Evolutionary conservation across 169 alveolate genomes (phyloP), one percentile per base, ranked within the genome.

Genomic region (Theileria orientalis): DNA sequence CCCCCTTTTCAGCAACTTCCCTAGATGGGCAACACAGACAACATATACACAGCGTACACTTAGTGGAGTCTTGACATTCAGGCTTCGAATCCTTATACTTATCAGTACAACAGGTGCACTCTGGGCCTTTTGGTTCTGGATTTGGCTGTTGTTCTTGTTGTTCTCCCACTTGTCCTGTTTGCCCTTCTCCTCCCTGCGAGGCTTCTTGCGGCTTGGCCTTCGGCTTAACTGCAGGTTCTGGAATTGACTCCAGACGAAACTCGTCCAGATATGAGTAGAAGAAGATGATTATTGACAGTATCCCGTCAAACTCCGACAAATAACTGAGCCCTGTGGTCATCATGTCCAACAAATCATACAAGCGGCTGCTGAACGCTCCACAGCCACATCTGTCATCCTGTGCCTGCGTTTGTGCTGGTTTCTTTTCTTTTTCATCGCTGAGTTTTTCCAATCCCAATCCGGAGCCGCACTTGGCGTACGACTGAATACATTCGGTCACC

Each of bases 251-350:
- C 16, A 47, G 57, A 3, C 21, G 16, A 47, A 47, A 47, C 21
- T 47, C 57, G 16, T 27, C 21, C 30, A 47, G 21, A 47, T 47
- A 29, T 5, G 73, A 32, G 16, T n/a, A 9, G 14, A 33, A 27
- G 63, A 29, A 63, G 14, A 63, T 63, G n/a, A 63, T 33, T 16
- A 8, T 29, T 42, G 73, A 63, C 14, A 63, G 73, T 5, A 63
- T 25, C 19, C 73, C 73, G 21, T 63, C 73, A 63, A 5, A 63
- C 19, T 63, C 73, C 3, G 57, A 40, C 35, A 49, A 42, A 63
- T 40, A 40, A 16, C 23, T 21, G 3, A 63, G 42, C 27, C 73
- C 73, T 63, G n/a, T 44, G 2, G 3, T n/a, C 60, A 63, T 40
- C 60, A 63, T 27, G 19, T 9, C 3, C n/a, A 63, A 41, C 14